Base-by-base conservation (phyloP, 306 rosid species). In the Myrica gale region DNA sequence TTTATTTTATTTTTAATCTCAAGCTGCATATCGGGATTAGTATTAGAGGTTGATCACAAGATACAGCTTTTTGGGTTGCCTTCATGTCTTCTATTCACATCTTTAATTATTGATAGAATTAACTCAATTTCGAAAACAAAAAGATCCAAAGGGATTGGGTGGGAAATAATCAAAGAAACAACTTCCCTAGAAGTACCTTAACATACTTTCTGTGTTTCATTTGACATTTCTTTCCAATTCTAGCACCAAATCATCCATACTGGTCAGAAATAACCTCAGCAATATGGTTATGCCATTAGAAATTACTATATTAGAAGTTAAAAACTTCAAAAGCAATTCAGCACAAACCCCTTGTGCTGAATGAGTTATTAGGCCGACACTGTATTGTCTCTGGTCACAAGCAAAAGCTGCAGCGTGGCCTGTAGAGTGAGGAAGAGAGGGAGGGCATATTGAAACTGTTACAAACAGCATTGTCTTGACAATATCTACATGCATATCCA, bases 331-430 rank as follows among this genome's bases (percentile, higher is more conserved):
- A 71, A 75, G 39, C 43, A 43, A 32, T 19, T 68, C 1, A 23
- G 76, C 41, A 63, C 82, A 74, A 80, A 89, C 96, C 96, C 85
- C 75, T 48, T 89, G 93, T 4, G 93, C 89, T 0, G 86, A 87
- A 76, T 90, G 97, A 66, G 90, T 90, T 56, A 88, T 78, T 42
- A 92, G 82, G 80, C 82, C 55, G 51, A 88, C 97, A 32, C 75
- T 58, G 57, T 88, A 92, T 51, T 87, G 89, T 63, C 56, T 85
- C 82, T 84, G 90, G 73, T 90, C 92, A 83, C 66, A 66, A 76
- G 92, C 93, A 80, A 88, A 90, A 63, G 93, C 91, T 53, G 88
- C 86, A 15, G 97, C 92, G 76, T 80, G 71, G 97, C 97, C 97
- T 92, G 87, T 58, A 79, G 77, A 81, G 13, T 37, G 63, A 50